phyloP scores from a whole-genome alignment of 2,329 filamentous ascomycete genomes.

The Coleophoma eucalyptorum region DNA sequence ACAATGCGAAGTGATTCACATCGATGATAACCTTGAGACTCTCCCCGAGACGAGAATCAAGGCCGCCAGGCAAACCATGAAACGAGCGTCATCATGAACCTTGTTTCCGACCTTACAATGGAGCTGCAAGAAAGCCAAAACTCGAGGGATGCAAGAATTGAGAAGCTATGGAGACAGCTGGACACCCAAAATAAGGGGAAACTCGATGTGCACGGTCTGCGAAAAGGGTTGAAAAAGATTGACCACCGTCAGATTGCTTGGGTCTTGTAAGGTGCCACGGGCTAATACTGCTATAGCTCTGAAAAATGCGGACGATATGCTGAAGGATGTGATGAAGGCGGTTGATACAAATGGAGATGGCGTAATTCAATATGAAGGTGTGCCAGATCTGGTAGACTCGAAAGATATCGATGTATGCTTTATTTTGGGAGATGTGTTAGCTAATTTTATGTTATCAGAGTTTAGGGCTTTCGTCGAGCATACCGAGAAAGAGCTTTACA shows the following conservation, averaged over 20 bases:
- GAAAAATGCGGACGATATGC: constrained; percentile 86
- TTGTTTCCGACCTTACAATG: constrained; percentile 16
- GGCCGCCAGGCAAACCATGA: constrained; percentile 14
- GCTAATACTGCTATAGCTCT: constrained; percentile 48
- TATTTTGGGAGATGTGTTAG: constrained; percentile 3
- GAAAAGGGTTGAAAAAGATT: constrained; percentile 80
- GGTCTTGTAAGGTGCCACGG: constrained; percentile 6
- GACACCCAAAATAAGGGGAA: constrained; percentile 74
- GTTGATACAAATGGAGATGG: constrained; percentile 88
- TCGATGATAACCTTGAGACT: constrained; percentile 15
- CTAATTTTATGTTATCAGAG: constrained; percentile 48
- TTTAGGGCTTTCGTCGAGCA: constrained; percentile 85
- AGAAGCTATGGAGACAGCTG: constrained; percentile 79
- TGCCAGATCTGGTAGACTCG: constrained; percentile 21
- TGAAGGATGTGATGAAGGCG: constrained; percentile 73
- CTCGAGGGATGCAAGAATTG: constrained; percentile 76
- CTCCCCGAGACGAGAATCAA: constrained; percentile 7
- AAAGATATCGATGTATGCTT: neutral
- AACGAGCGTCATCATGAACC: constrained; percentile 13
- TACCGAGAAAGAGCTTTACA: constrained; percentile 78
- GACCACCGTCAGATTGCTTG: constrained; percentile 72
- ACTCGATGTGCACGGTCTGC: constrained; percentile 79
- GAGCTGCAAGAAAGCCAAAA: constrained; percentile 75
- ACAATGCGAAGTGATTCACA: constrained; percentile 3
- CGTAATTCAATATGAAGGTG: constrained; percentile 87